phyloP scores from a whole-genome alignment of 1,284 basidiomycete species.

The Cystobasidiaceae sp. region DNA sequence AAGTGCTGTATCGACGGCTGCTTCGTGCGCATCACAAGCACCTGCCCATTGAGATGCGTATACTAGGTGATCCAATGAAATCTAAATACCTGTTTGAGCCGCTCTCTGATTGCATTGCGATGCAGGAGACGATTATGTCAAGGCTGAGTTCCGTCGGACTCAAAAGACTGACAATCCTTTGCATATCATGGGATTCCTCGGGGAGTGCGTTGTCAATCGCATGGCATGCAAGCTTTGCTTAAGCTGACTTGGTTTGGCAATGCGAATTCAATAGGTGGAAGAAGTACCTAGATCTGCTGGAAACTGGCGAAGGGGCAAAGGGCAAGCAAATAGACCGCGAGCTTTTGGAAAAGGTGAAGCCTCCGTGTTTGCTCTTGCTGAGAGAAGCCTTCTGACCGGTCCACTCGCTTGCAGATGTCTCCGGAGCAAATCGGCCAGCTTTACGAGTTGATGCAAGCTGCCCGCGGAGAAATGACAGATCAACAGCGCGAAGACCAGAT shows the following conservation, averaged over 20 bases:
- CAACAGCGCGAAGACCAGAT: slow-evolving; percentile 25
- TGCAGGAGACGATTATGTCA: slow-evolving; percentile 82
- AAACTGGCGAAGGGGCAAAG: slow-evolving; percentile 49
- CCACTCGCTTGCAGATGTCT: slow-evolving; percentile 81
- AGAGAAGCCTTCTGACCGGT: too few species aligned
- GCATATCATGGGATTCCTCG: slow-evolving; percentile 84
- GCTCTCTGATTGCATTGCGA: not conserved
- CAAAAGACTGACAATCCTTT: slow-evolving; percentile 72
- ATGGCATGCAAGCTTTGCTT: too few species aligned
- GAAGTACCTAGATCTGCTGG: slow-evolving; percentile 66
- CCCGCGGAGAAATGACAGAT: slow-evolving; percentile 43
- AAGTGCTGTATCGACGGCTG: slow-evolving; percentile 73
- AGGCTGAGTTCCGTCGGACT: slow-evolving; percentile 75
- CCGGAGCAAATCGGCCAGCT: slow-evolving; percentile 83
- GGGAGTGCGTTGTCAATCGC: slow-evolving; percentile 56
- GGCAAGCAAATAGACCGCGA: slow-evolving; percentile 70
- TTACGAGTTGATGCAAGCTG: slow-evolving; percentile 84
- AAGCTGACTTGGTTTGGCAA: too few species aligned
- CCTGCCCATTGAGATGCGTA: slow-evolving; percentile 71
- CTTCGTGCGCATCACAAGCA: slow-evolving; percentile 65
- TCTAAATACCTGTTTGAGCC: too few species aligned
- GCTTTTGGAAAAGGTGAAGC: slow-evolving; percentile 76
- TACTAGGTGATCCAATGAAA: slow-evolving; percentile 13
- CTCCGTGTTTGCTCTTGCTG: too few species aligned
- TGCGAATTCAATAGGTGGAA: slow-evolving; percentile 71